These are phyloP conservation scores for Phoma sp. DNA, from an alignment of 2,329 filamentous ascomycete species.

Conservation along the genomic window DNA sequence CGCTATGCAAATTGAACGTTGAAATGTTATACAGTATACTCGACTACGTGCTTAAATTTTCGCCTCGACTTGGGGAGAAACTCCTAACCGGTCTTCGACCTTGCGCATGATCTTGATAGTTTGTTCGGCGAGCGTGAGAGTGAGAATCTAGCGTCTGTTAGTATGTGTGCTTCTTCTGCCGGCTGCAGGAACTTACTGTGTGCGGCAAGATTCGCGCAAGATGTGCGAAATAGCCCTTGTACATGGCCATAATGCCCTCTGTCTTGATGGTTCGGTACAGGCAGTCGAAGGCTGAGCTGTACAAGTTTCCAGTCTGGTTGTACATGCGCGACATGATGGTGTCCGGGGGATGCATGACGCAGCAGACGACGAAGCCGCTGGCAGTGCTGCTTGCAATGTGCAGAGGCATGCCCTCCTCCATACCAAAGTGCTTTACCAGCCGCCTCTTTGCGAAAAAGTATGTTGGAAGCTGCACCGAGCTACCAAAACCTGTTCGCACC, in stretches of 20 bases:
- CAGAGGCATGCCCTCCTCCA: conserved; percentile 88
- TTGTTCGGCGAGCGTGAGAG: conserved; percentile 91
- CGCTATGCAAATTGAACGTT: conserved; percentile 8
- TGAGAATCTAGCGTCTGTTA: conserved; percentile 71
- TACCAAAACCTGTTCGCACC: conserved; percentile 94
- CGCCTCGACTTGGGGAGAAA: conserved; percentile 56
- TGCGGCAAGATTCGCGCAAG: conserved; percentile 93
- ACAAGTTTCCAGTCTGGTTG: conserved; percentile 98
- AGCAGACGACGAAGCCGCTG: conserved; percentile 95
- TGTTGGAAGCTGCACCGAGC: conserved; percentile 93
- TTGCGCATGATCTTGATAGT: conserved; percentile 91
- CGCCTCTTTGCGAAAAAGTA: conserved; percentile 97
- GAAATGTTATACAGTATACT: conserved; percentile 8
- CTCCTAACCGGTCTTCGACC: conserved; percentile 68
- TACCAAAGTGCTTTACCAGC: conserved; percentile 80
- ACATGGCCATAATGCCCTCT: conserved; percentile 90
- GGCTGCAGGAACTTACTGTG: conserved; percentile 62
- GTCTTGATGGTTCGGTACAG: conserved; percentile 88
- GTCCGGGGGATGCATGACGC: conserved; percentile 98
- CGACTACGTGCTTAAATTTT: conserved; percentile 49
- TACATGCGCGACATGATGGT: conserved; percentile 99
- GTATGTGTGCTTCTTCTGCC: not conserved
- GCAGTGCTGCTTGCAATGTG: conserved; percentile 88
- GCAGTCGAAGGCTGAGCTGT: conserved; percentile 91
- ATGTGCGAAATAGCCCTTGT: conserved; percentile 97